Evolutionary conservation across 1,139 yeast genomes (phyloP).

Genomic region (Debaryomyces robertsiae): DNA sequence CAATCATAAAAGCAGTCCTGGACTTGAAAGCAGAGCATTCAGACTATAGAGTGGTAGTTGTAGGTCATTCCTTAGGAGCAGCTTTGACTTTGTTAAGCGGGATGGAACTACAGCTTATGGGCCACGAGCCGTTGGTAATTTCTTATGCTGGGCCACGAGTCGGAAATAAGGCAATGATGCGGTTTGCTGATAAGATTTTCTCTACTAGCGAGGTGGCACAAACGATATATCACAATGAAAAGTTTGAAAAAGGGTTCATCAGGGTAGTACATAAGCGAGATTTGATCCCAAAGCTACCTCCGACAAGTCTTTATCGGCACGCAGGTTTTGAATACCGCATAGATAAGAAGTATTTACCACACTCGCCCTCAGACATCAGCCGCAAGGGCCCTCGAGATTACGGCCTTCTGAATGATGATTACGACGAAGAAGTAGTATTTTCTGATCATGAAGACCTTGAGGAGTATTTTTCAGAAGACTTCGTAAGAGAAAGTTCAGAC

Average conservation of each 20-base stretch:
- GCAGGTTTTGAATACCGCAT: conserved; percentile 56
- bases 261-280: conserved; percentile 62
- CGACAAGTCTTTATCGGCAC: conserved; percentile 43
- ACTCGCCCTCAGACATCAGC: conserved; percentile 37
- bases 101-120: conserved; percentile 55
- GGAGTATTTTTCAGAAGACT: no score
- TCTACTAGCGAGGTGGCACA: conserved; percentile 29
- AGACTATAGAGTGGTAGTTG: conserved; percentile 51
- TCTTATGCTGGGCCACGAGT: conserved; percentile 65
- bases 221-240: conserved; percentile 13
- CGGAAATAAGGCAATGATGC: conserved; percentile 54
- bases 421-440: conserved; percentile 3
- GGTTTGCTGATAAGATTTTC: conserved; percentile 55
- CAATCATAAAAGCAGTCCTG: conserved; percentile 35
- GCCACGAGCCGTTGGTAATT: conserved; percentile 53
- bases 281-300: conserved; percentile 60
- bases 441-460: conserved; percentile 1
- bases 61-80: conserved; percentile 78
- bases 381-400: conserved; percentile 16
- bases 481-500: no score
- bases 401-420: background rate
- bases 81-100: conserved; percentile 66
- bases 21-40: conserved; percentile 37
- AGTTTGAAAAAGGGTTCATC: conserved; percentile 36
- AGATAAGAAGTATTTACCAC: conserved; percentile 48